phyloP scores from a whole-genome alignment of 495 filamentous ascomycete genomes.

The Aspergillus kassunensis region DNA sequence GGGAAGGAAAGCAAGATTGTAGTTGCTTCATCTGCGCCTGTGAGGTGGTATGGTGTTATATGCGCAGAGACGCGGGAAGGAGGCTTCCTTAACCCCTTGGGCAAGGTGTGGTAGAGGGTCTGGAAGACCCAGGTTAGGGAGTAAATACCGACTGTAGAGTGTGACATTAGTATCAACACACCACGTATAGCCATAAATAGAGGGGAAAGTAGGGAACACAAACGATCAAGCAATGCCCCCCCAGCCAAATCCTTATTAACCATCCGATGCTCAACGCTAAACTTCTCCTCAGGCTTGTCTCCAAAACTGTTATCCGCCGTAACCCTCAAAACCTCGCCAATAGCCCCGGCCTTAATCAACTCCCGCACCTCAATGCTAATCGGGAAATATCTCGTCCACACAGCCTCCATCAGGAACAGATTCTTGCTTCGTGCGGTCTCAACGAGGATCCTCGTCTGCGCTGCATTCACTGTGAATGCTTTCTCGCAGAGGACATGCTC shows the following conservation, averaged over 20 bases:
- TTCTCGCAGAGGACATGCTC: constrained; percentile 95
- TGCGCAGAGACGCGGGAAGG: constrained; percentile 57
- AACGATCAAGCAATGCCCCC: constrained; percentile 73
- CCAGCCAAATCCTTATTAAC: constrained; percentile 83
- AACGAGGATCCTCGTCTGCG: constrained; percentile 70
- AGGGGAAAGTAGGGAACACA: constrained; percentile 16
- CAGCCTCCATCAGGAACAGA: constrained; percentile 94
- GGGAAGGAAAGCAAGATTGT: constrained; percentile 78
- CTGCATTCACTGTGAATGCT: constrained; percentile 84
- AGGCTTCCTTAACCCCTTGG: constrained; percentile 45
- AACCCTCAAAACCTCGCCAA: constrained; percentile 75
- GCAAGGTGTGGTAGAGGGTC: constrained; percentile 76
- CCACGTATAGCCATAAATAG: background rate
- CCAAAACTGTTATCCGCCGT: constrained; percentile 64
- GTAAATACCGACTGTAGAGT: constrained; percentile 76
- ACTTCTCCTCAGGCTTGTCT: constrained; percentile 48
- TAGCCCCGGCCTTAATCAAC: constrained; percentile 60
- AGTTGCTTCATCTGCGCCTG: constrained; percentile 80
- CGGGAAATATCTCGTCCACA: constrained; percentile 94
- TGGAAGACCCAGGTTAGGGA: constrained; percentile 93
- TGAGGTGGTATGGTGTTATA: constrained; percentile 71
- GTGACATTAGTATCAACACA: constrained; percentile 1
- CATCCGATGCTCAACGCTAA: constrained; percentile 67
- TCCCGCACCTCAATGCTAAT: constrained; percentile 70
- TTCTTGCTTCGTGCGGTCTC: constrained; percentile 72